Base-by-base conservation (phyloP, 805 yeast genomes). In the Sugiyamaella mastotermitis region DNA sequence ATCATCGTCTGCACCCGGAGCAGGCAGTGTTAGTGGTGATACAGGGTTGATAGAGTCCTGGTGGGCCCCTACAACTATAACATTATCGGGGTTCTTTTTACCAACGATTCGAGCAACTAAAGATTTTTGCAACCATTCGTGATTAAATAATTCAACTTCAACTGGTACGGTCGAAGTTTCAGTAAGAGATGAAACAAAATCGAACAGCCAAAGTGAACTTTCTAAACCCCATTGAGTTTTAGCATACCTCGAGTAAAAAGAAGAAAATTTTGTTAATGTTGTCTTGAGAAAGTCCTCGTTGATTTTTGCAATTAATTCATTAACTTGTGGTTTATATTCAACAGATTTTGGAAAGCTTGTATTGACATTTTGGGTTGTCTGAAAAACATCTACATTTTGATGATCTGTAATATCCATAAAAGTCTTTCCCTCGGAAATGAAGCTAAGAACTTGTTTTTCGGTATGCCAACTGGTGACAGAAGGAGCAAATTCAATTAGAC, bases 1-100 rank as follows among this genome's bases (percentile, higher is more conserved):
- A 58, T 88, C 83, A 56, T 90, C 97, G 56, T 90, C 97, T 3
- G 95, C 97, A 2, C 97, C 97, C 1, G 96, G 96, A 0, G 95
- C 85, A 17, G 76, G 68, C 47, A 82, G 55, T 14, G 77, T 45
- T 31, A 68, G 68, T 7, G 95, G 96, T 40, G 83, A 68, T 30
- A 83, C 48, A 39, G 83, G 65, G 56, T 85, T 86, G 47, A 80
- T 71, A 2, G 94, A 81, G 57, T 90, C 97, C 55, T 81, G 83
- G 62, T 90, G 97, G 18, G 94, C 83, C 1, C 96, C 96, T 27
- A 90, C 72, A 11, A 90, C 77, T 1, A 90, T 78, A 4, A 69
- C 60, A 33, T 69, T 67, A 15, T 71, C 71, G 1, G 65, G 56
- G 30, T 48, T 49, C 26, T 60, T 52, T 24, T 62, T 47, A 32